Evolutionary conservation across 805 yeast genomes (phyloP), one percentile per base, ranked within the genome.

Genomic region (Metschnikowia noctiluminum): DNA sequence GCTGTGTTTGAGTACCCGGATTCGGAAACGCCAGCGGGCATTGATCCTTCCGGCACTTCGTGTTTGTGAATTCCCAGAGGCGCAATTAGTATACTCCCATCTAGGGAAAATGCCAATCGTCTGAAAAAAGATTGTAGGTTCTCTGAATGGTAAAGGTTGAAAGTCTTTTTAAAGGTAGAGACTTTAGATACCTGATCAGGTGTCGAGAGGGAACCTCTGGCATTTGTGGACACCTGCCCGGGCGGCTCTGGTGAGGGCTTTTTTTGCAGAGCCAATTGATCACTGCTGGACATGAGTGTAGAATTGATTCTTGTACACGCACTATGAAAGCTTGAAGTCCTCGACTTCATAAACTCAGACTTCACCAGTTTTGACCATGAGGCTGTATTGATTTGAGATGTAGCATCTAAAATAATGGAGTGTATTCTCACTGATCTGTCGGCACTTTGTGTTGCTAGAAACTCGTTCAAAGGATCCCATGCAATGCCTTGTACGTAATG

Each of bases 401-500:
- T 12, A 28, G 16, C 34, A 15, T 16, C 41, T 5, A 31, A 11
- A 7, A 13, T 37, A 34, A 51, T 34, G 28, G 45, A 30, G 30
- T 48, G 50, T n/a, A 94, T 70, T 54, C 82, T 83, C 11, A 92
- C 84, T 2, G 89, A 76, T 51, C 96, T 70, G 67, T 94, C 99
- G 11, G 97, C 95, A 27, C 94, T 82, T 64, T 91, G 97, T 7
- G 96, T 86, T 0, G 91, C 89, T 6, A 94, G 65, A 56, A 66
- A 89, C 63, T 85, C 81, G 53, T 85, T 82, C 46, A 72, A 62
- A 7, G 99, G 99, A 63, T 94, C 99, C 98, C 98, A 94, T 0
- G 86, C 75, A 6, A 94, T 92, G 2, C 99, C 99, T 66, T 94
- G 99, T 2, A 94, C 95, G 58, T 89, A 92, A 64, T 91, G 96